Base-by-base conservation (phyloP, 2,329 filamentous ascomycete genomes). In the Pyrenochaeta sp. region DNA sequence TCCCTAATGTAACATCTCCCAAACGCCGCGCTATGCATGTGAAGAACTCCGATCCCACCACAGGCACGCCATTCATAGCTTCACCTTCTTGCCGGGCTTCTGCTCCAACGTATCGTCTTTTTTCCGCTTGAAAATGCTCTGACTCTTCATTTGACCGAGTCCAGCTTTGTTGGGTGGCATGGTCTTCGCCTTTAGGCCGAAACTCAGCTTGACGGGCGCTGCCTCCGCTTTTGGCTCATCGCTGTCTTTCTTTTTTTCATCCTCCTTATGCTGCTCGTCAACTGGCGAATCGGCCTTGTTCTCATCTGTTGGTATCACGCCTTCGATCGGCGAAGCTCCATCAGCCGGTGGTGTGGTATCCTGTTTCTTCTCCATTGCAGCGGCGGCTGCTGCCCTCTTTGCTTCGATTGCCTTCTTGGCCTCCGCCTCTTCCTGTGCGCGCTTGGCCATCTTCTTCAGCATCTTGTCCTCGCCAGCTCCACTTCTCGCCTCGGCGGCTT, bases 401-500 rank as follows among this genome's bases (percentile, higher is more conserved):
- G 71, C 74, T 45, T 77, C 73, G 12, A 70, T 74, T 13, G 68
- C 73, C 52, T 77, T 77, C 52, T 75, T 71, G 0, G 62, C 75
- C 34, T 75, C 74, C 1, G 73, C 85, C 49, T 86, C 85, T 60
- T 84, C 85, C 68, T 88, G 84, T 2, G 93, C 93, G 57, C 91
- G 83, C 75, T 87, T 86, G 48, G 98, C 91, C 82, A 98, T 95
- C 72, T 92, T 90, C 69, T 86, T 85, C 44, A 99, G 89, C 81
- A 93, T 83, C 72, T 86, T 87, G 78, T 94, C 90, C 79, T 98
- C 93, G 48, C 92, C 80, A 78, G 96, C 91, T 75, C 98, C 94
- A 67, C 97, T 93, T 2, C 93, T 92, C 67, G 91, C 91, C 69
- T 97, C 93, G 77, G 93, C 89, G 54, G 91, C 86, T 76, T 97